Evolutionary conservation across 2,329 filamentous ascomycete species (phyloP).

Genomic region (Ophiocordyceps robertsii): DNA sequence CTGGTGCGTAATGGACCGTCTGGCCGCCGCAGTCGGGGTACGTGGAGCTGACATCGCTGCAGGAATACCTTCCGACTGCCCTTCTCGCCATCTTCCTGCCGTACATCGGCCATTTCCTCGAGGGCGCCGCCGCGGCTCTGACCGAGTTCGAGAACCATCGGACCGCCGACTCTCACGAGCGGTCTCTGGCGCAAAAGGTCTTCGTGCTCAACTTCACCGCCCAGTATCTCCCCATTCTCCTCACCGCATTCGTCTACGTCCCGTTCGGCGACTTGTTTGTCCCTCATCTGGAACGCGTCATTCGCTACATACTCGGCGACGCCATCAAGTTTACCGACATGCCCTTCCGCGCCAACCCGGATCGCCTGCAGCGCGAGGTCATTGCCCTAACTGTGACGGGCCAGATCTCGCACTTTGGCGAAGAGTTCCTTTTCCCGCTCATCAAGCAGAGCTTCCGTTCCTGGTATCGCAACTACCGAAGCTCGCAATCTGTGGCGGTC

Average conservation of each 20-base stretch:
- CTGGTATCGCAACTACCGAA: constrained; percentile 28
- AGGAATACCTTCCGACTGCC: constrained; percentile 62
- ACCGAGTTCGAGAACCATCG: constrained; percentile 67
- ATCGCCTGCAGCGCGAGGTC: constrained; percentile 55
- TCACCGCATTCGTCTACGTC: constrained; percentile 70
- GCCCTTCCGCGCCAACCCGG: constrained; percentile 51
- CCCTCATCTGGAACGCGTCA: constrained; percentile 50
- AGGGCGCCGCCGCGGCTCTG: constrained; percentile 45
- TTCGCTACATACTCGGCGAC: constrained; percentile 21
- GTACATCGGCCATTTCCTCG: constrained; percentile 49
- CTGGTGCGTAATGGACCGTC: constrained; percentile 33
- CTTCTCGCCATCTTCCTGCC: constrained; percentile 55
- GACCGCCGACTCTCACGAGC: constrained; percentile 54
- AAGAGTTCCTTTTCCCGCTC: constrained; percentile 58
- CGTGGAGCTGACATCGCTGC: background rate
- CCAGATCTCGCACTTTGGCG: constrained; percentile 56
- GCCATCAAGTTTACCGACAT: constrained; percentile 37
- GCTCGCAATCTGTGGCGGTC: constrained; percentile 21
- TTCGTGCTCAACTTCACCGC: constrained; percentile 73
- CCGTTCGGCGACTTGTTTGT: constrained; percentile 57
- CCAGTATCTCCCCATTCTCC: constrained; percentile 60
- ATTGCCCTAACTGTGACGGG: constrained; percentile 65
- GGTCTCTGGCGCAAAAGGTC: constrained; percentile 58
- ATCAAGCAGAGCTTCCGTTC: constrained; percentile 44
- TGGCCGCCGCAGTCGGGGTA: too few relatives aligned